Evolutionary conservation across 257 asterid species (phyloP), one percentile per base, ranked within the genome.

Genomic region (Solanum dulcamara): DNA sequence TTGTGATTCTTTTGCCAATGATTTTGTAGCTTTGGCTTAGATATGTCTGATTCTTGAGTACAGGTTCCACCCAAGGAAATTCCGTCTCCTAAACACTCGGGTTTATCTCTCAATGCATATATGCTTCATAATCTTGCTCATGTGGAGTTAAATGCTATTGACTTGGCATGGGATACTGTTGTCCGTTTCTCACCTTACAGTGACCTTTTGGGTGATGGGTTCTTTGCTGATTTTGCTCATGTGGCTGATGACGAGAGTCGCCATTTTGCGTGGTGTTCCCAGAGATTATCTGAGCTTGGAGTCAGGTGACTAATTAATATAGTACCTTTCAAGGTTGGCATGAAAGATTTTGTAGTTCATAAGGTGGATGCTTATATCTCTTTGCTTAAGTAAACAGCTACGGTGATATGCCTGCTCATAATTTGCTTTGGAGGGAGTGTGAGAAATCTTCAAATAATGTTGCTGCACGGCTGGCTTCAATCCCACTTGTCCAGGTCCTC

Each of bases 181-280:
- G 98, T 96, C 80, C 95, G 98, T 60, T 96, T 96, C 86, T 96
- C 99, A 26, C 92, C 97, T 1, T 90, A 84, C 86, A 20, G 35
- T 48, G 94, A 93, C 84, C 91, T 93, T 87, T 93, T 96, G 72
- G 98, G 95, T 70, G 93, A 93, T 50, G 99, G 98, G 9, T 96
- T 96, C 91, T 96, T 96, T 83, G 93, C 96, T 42, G 98, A 96
- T 89, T 96, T 96, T 91, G 98, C 98, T 83, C 98, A 86, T 80
- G 99, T 95, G 88, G 99, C 97, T 50, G 98, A 95, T 89, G 99
- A 96, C 72, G 99, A 96, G 86, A 95, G 99, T 83, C 95, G 98
- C 26, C 99, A 96, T 89, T 96, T 95, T 87, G 91, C 91, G 55
- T 96, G 98, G 99, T 96, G 99, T 89, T 92, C 93, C 4, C 99